A percentile compares a stretch with the other conserved stretches of the same genome.
phyloP scores from a whole-genome alignment of 2,329 filamentous ascomycete species.

The Fusarium phyllophilum region DNA sequence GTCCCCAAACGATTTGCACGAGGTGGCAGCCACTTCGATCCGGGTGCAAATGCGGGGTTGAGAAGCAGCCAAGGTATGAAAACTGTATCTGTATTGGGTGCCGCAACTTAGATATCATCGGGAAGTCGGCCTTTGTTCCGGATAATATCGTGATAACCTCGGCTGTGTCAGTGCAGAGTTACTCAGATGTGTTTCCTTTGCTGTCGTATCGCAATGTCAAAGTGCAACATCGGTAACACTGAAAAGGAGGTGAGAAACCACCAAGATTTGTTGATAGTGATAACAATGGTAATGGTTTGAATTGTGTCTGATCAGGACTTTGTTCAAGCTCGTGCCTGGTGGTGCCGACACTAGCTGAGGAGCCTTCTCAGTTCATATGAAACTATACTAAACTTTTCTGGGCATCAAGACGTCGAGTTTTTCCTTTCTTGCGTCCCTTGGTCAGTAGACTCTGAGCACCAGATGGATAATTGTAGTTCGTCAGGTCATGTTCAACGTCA shows the following conservation, averaged over 20 bases:
- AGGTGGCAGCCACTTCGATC: slow-evolving; percentile 25
- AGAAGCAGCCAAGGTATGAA: neutral
- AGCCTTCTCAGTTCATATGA: neutral
- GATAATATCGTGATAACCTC: slow-evolving; percentile 16
- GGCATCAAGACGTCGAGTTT: neutral
- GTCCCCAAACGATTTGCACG: slow-evolving; percentile 14
- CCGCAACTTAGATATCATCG: slow-evolving; percentile 1
- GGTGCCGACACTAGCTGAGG: neutral
- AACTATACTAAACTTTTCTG: neutral
- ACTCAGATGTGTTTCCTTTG: slow-evolving; percentile 10
- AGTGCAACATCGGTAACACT: no score
- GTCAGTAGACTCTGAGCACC: neutral
- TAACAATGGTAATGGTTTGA: neutral
- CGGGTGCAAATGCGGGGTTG: slow-evolving; percentile 40
- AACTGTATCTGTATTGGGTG: neutral
- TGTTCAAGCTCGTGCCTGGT: neutral
- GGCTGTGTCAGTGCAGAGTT: slow-evolving; percentile 5
- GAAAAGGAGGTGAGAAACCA: neutral
- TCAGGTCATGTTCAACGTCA: neutral
- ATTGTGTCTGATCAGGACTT: neutral
- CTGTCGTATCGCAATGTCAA: slow-evolving; percentile 5
- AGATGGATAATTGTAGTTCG: neutral
- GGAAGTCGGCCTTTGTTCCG: slow-evolving; percentile 25
- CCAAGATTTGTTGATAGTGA: neutral
- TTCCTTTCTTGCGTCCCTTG: neutral